A percentile compares a stretch with the other conserved stretches of the same genome.
These are phyloP conservation scores for Fragilariopsis cylindrus DNA, from an alignment of 108 stramenopile species.

Conservation along the genomic window DNA sequence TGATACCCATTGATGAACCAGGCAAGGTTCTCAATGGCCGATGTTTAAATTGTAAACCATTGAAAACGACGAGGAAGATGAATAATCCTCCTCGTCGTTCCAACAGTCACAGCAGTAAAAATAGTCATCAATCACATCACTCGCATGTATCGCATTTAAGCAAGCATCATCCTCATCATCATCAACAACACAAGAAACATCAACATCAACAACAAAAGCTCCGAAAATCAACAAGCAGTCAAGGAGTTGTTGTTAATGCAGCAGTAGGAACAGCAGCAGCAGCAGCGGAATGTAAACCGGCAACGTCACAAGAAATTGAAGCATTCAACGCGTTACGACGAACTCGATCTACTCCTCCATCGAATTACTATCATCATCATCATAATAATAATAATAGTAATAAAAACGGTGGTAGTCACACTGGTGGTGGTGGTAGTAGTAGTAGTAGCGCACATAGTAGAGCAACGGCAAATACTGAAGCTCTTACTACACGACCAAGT, in stretches of 20 bases:
- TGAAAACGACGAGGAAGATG: background rate
- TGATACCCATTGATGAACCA: slow-evolving; percentile 58
- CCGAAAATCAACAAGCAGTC: slow-evolving; percentile 3
- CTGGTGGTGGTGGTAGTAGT: no score
- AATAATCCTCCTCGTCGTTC: background rate
- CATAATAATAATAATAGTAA: no score
- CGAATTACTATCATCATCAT: no score
- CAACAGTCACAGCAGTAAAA: no score
- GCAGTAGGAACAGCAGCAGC: slow-evolving; percentile 2
- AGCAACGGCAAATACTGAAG: background rate
- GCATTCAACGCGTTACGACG: slow-evolving; percentile 12
- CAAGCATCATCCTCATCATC: background rate
- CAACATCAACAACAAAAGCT: background rate
- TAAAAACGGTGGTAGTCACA: no score
- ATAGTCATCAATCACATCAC: no score
- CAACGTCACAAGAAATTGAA: background rate
- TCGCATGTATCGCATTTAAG: background rate
- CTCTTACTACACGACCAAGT: slow-evolving; percentile 8
- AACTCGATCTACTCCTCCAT: slow-evolving; percentile 27
- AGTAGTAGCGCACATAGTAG: background rate
- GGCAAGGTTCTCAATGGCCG: slow-evolving; percentile 72
- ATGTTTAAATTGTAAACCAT: slow-evolving; percentile 64
- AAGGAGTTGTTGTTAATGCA: background rate
- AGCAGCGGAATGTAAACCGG: slow-evolving; percentile 1
- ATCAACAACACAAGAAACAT: background rate